phyloP scores from a whole-genome alignment of 768 basidiomycete genomes.

The Strobilomyces echinocephalus region DNA sequence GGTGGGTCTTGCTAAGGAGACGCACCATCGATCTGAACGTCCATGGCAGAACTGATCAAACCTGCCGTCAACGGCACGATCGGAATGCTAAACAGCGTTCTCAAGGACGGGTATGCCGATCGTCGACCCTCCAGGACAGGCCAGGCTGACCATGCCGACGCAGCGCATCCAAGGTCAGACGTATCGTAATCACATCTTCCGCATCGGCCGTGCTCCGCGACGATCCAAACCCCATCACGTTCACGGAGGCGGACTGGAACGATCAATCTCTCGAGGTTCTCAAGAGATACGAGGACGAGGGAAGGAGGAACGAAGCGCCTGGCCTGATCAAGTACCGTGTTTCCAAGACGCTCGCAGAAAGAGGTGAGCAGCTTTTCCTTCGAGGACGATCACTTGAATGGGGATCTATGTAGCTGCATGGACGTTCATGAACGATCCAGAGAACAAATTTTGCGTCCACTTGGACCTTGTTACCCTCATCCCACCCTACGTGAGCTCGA shows the following conservation, averaged over 20 bases:
- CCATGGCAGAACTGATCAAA: slow-evolving; percentile 47
- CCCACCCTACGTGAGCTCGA: no score
- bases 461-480: no score
- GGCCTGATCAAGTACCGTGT: slow-evolving; percentile 45
- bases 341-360: slow-evolving; percentile 39
- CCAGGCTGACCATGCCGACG: neutral
- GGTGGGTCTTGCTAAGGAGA: slow-evolving; percentile 13
- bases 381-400: no score
- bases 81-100: slow-evolving; percentile 42
- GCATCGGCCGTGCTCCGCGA: slow-evolving; percentile 41
- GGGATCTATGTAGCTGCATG: no score
- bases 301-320: slow-evolving; percentile 36
- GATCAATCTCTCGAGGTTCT: no score
- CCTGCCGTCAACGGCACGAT: slow-evolving; percentile 73
- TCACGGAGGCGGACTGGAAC: no score
- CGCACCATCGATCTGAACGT: neutral
- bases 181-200: slow-evolving; percentile 68
- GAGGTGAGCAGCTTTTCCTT: no score
- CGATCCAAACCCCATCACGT: slow-evolving; percentile 26
- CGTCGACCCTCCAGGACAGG: no score
- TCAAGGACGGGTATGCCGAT: slow-evolving; percentile 32
- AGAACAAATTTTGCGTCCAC: no score
- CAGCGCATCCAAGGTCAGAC: slow-evolving; percentile 46
- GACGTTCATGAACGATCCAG: no score
- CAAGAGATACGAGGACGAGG: slow-evolving; percentile 32